Evolutionary conservation across 768 basidiomycete species (phyloP), one percentile per base, ranked within the genome.

Genomic region (Leucogyrophana mollusca): DNA sequence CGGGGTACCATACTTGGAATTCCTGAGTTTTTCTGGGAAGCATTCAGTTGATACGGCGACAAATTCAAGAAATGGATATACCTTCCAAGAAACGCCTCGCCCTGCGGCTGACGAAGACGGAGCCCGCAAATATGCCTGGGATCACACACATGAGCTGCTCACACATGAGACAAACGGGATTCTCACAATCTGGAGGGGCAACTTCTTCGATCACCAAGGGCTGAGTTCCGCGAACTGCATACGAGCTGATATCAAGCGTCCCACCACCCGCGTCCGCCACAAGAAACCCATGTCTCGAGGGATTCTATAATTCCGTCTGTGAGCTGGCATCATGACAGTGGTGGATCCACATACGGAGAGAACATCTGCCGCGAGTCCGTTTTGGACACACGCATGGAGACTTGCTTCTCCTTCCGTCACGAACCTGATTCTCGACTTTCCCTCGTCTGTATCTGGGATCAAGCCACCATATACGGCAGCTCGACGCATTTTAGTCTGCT

Each of bases 401-500:
- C 87, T 89, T 1, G 87, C 87, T 66, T 90, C 87, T 43, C 87
- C 87, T 60, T 90, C 87, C 3, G 87, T 90, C 43, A 90, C 87
- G 52, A 90, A 90, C 30, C 85, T 71, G 55, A 90, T 87, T 46
- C 84, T 72, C 1, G 86, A 78, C 51, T 80, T 80, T 3, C 86
- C 87, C 46, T 79, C 81, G 53, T 84, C 83, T 1, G 82, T 85
- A 61, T 88, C 84, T 2, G 87, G 80, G 14, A 90, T 82, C 32
- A 90, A 61, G n/a, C 77, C 78, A 3, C 84, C 87, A 52, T 81
- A 76, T 8, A 85, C 76, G 1, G 87, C 87, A 0, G 81, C 82
- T 47, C 84, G 73, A 47, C 87, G 77, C 83, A 90, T 87, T 64
- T 80, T 83, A 23, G 83, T 80, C 55, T 89, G 86, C 8, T 86